phyloP scores from a whole-genome alignment of 2,329 filamentous ascomycete species.

The Monosporascus ibericus region DNA sequence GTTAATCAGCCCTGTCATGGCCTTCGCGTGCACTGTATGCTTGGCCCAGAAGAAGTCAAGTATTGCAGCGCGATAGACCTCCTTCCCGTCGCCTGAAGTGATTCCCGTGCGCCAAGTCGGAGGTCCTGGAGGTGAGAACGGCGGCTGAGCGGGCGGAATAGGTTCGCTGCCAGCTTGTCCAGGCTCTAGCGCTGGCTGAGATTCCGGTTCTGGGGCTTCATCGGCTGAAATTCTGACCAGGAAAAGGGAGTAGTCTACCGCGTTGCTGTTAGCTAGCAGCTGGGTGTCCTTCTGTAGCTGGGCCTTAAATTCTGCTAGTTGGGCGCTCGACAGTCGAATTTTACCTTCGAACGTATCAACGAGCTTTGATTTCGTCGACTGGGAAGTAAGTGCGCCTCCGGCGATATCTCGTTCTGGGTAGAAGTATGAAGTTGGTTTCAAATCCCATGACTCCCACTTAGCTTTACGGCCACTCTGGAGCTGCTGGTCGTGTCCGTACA shows the following conservation, averaged over 20 bases:
- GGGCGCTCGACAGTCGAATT: constrained; percentile 46
- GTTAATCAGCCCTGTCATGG: constrained; percentile 60
- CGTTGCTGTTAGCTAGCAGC: constrained; percentile 56
- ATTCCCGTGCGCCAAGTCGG: constrained; percentile 58
- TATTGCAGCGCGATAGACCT: constrained; percentile 60
- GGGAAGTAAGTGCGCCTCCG: constrained; percentile 54
- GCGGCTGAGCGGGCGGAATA: constrained; percentile 23
- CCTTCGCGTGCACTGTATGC: constrained; percentile 59
- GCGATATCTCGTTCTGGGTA: constrained; percentile 69
- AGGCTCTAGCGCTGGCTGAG: constrained; percentile 41
- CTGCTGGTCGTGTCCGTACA: constrained; percentile 51
- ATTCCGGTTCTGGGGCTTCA: constrained; percentile 12
- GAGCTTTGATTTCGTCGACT: constrained; percentile 59
- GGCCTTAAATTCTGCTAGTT: constrained; percentile 50
- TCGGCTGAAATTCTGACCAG: constrained; percentile 45
- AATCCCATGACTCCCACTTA: constrained; percentile 66
- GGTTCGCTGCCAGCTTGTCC: constrained; percentile 5
- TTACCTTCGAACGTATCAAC: constrained; percentile 64
- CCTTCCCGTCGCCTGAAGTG: constrained; percentile 54
- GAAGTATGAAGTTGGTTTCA: constrained; percentile 71
- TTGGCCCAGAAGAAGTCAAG: constrained; percentile 78
- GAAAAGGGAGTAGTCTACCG: constrained; percentile 72
- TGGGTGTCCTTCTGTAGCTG: constrained; percentile 56
- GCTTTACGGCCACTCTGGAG: constrained; percentile 23
- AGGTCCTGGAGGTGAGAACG: constrained; percentile 26